phyloP scores from a whole-genome alignment of 257 asterid species.

The Fraxinus pennsylvanica region DNA sequence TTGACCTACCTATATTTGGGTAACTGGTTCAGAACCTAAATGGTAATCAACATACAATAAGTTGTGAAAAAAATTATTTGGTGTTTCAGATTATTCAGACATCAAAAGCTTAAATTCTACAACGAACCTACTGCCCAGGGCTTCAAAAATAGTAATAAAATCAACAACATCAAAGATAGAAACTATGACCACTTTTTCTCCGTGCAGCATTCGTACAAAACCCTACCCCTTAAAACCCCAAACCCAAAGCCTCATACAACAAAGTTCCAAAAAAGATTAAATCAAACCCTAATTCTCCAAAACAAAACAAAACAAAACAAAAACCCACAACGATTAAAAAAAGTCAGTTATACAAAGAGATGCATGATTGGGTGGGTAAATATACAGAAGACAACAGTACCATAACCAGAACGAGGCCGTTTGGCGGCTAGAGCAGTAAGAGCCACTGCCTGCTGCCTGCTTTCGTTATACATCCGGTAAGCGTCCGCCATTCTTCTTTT shows the following conservation, averaged over 20 bases:
- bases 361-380: background rate
- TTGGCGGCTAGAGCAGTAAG: constrained; percentile 49
- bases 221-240: background rate
- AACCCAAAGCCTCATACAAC: background rate
- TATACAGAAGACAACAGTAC: constrained; percentile 28
- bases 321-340: background rate
- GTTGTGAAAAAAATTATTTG: background rate
- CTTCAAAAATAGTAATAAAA: background rate
- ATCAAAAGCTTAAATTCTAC: background rate
- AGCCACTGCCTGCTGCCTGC: constrained; percentile 51
- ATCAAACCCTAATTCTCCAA: constrained; percentile 11
- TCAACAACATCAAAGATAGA: background rate
- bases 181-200: background rate
- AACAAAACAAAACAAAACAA: background rate
- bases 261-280: background rate
- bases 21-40: background rate
- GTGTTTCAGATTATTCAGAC: background rate
- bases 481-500: constrained; percentile 57
- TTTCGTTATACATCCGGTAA: constrained; percentile 71
- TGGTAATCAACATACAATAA: background rate
- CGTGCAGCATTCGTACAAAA: background rate
- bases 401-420: constrained; percentile 72
- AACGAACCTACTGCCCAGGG: background rate
- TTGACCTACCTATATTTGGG: background rate
- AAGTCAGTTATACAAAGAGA: background rate